A percentile compares a stretch with the other conserved stretches of the same genome.
phyloP scores from a whole-genome alignment of 2,329 filamentous ascomycete genomes.

The Aspergillus thermomutatus region DNA sequence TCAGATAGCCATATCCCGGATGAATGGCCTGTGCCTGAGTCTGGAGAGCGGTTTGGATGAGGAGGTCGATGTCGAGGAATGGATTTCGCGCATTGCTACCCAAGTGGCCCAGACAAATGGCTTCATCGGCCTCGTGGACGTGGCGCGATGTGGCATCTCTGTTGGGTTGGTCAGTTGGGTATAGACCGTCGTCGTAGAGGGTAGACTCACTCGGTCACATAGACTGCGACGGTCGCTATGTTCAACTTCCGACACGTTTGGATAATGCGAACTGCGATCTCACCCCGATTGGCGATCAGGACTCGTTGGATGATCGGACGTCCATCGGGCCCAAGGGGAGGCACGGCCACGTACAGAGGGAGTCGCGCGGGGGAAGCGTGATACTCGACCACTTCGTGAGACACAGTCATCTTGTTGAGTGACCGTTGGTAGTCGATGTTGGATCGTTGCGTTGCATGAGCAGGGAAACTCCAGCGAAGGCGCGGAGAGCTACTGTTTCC shows the following conservation, averaged over 20 bases:
- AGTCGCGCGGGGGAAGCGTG: slow-evolving; percentile 8
- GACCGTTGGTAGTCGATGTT: background rate
- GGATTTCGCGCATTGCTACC: slow-evolving; percentile 15
- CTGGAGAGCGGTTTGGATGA: slow-evolving; percentile 24
- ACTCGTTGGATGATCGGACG: slow-evolving; percentile 20
- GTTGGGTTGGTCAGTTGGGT: too few species aligned
- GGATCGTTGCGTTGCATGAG: too few species aligned
- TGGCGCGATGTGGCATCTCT: slow-evolving; percentile 29
- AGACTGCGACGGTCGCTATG: slow-evolving; percentile 20
- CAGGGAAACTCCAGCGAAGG: too few species aligned
- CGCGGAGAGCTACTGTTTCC: too few species aligned
- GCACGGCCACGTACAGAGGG: slow-evolving; percentile 17
- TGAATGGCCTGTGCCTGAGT: slow-evolving; percentile 26
- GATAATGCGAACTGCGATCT: slow-evolving; percentile 29
- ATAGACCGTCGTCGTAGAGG: too few species aligned
- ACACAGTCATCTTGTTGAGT: too few species aligned
- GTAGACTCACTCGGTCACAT: slow-evolving; percentile 14
- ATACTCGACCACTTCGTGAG: background rate
- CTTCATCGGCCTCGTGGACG: slow-evolving; percentile 31
- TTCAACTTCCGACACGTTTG: slow-evolving; percentile 22
- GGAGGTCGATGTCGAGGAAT: slow-evolving; percentile 28
- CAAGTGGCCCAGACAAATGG: slow-evolving; percentile 25
- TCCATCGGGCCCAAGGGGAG: slow-evolving; percentile 11
- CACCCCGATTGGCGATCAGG: slow-evolving; percentile 26
- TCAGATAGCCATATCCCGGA: slow-evolving; percentile 36